Conservation (phyloP, 768 basidiomycete genomes). For the Mycena belliarum region DNA sequence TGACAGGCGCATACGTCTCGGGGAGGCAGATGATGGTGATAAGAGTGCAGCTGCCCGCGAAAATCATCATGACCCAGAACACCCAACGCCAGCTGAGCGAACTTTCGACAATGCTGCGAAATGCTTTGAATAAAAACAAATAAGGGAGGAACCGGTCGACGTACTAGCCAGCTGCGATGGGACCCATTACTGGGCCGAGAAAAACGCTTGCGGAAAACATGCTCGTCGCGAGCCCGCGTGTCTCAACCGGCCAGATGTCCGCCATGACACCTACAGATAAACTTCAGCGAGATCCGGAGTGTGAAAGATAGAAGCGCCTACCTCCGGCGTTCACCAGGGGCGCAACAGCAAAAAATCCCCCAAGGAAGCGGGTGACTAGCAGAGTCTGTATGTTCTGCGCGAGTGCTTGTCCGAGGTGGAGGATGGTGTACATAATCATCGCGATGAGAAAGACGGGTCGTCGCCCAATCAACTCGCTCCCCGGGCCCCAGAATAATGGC, state of each 20-base stretch:
- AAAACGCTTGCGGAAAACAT: conserved; percentile 64
- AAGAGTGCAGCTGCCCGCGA: conserved; percentile 52
- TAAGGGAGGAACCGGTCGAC: no score
- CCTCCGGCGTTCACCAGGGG: conserved; percentile 61
- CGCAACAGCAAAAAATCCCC: conserved; percentile 62
- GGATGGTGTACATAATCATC: conserved; percentile 53
- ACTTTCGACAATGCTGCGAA: conserved; percentile 41
- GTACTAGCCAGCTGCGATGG: conserved; percentile 56
- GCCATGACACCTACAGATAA: conserved; percentile 49
- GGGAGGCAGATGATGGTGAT: conserved; percentile 50
- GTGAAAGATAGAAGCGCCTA: conserved; percentile 1
- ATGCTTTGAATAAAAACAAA: no score
- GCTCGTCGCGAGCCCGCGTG: conserved; percentile 55
- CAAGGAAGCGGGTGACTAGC: conserved; percentile 60
- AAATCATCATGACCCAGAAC: conserved; percentile 72
- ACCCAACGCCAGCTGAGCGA: conserved; percentile 64
- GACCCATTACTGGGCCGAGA: conserved; percentile 57
- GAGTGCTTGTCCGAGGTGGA: conserved; percentile 61
- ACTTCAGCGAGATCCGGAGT: neutral
- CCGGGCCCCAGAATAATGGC: conserved; percentile 62
- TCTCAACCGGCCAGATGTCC: conserved; percentile 56
- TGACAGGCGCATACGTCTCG: conserved; percentile 68
- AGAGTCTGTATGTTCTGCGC: conserved; percentile 60
- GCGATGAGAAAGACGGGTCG: conserved; percentile 52
- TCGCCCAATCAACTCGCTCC: conserved; percentile 60